Evolutionary conservation across 2,329 filamentous ascomycete species (phyloP), one percentile per base, ranked within the genome.

Genomic region (Penicillium sp.): DNA sequence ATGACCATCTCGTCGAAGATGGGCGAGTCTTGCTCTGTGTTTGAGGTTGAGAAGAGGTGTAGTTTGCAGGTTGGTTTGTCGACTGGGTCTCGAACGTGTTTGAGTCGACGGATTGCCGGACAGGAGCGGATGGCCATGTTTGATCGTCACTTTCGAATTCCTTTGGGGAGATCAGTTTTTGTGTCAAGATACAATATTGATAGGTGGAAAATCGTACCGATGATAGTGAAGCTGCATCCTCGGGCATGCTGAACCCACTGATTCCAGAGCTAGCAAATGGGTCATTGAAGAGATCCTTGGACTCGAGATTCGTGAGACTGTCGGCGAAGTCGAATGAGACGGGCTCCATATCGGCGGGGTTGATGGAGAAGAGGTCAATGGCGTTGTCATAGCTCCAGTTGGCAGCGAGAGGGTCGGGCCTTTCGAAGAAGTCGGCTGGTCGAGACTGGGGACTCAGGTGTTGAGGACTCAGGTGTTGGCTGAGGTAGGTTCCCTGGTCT

Each of bases 141-240:
- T 72, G 71, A 53, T 74, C 71, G 41, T 74, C 71, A 58, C 71
- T 74, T 59, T 74, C 71, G 13, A 68, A 60, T 8, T 73, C 71
- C 71, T 50, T 10, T 6, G n/a, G 13, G 39, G 27, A 29, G 31
- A 45, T 62, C 48, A 52, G 48, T 47, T 29, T 23, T 36, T 42
- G 7, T 27, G 29, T 9, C 39, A 44, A 41, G 25, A 10, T 6
- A 29, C 9, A 29, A 10, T 29, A 33, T 49, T 21, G 25, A 23
- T 49, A n/a, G 39, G 12, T 42, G 8, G 15, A 29, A 25, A 29
- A 4, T 55, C 60, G 44, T 67, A 66, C 63, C 33, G 66, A 68
- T 49, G 68, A 65, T 27, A 66, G 64, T 4, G 71, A 73, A 29
- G 66, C 61, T n/a, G 62, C 61, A 25, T 73, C 72, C 27, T 74